phyloP scores from a whole-genome alignment of 805 yeast genomes.

The Candida taoyuanica region DNA sequence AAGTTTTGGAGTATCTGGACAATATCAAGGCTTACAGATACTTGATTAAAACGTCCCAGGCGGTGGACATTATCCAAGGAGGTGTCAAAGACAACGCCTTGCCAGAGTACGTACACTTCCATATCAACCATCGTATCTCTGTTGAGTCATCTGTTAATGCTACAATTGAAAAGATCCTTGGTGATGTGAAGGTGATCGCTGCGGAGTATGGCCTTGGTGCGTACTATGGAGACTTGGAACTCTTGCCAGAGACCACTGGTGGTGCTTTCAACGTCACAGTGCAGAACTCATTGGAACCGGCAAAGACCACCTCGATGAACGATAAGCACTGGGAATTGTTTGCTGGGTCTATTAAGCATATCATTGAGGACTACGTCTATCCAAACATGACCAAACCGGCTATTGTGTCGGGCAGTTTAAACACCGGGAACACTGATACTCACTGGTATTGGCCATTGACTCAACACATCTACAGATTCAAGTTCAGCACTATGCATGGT shows the following conservation, averaged over 20 bases:
- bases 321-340: constrained; percentile 49
- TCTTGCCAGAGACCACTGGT: constrained; percentile 20
- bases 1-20: constrained; percentile 32
- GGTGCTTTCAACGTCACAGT: constrained; percentile 37
- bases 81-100: constrained; percentile 66
- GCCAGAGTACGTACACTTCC: constrained; percentile 50
- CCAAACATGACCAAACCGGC: constrained; percentile 32
- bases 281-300: constrained; percentile 38
- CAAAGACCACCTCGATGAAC: constrained; percentile 47
- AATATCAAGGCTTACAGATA: constrained; percentile 35
- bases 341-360: constrained; percentile 58
- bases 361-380: constrained; percentile 51
- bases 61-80: constrained; percentile 56
- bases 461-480: constrained; percentile 55
- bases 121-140: constrained; percentile 54
- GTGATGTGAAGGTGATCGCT: constrained; percentile 37
- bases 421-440: constrained; percentile 73
- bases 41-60: constrained; percentile 28
- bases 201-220: constrained; percentile 34
- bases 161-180: constrained; percentile 30
- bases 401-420: constrained; percentile 51
- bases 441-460: constrained; percentile 59
- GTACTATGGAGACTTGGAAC: constrained; percentile 6
- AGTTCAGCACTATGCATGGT: constrained; percentile 40
- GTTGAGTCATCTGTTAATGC: constrained; percentile 38